Evolutionary conservation across 208 protist species (phyloP).

Genomic region (Trypanosomatidae sp.): DNA sequence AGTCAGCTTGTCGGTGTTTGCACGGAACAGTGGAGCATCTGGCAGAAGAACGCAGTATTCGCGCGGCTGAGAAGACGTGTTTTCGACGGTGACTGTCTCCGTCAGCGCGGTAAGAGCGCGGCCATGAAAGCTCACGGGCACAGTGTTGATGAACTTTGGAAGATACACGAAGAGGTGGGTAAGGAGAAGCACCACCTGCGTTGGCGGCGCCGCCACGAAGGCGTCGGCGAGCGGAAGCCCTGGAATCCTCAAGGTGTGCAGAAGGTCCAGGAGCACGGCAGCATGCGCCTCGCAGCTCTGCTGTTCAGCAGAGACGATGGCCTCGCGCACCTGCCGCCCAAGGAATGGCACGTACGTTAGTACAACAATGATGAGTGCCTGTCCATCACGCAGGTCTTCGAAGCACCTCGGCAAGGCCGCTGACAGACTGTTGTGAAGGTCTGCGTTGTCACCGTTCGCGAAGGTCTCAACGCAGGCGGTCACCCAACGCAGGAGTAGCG

Average conservation of each 20-base stretch:
- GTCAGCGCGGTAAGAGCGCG: slow-evolving; percentile 73
- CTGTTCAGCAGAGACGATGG: neutral
- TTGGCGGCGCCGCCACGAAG: slow-evolving; percentile 48
- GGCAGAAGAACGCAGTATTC: slow-evolving; percentile 76
- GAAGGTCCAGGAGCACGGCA: slow-evolving; percentile 39
- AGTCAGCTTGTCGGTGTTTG: slow-evolving; percentile 53
- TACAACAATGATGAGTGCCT: slow-evolving; percentile 64
- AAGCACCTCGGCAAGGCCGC: slow-evolving; percentile 30
- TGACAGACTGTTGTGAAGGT: slow-evolving; percentile 8
- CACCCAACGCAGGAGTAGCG: slow-evolving; percentile 83
- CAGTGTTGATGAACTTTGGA: slow-evolving; percentile 61
- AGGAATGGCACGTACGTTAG: slow-evolving; percentile 69
- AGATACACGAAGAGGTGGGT: slow-evolving; percentile 82
- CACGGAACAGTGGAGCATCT: slow-evolving; percentile 58
- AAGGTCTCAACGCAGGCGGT: slow-evolving; percentile 34
- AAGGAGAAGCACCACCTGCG: slow-evolving; percentile 77
- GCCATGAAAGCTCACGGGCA: slow-evolving; percentile 76
- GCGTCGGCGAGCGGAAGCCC: slow-evolving; percentile 36
- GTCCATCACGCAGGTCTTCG: slow-evolving; percentile 75
- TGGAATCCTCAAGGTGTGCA: slow-evolving; percentile 53
- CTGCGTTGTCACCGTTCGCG: slow-evolving; percentile 12
- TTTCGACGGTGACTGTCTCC: slow-evolving; percentile 80
- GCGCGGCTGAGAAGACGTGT: slow-evolving; percentile 58
- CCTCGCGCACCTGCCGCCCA: slow-evolving; percentile 22
- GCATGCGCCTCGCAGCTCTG: slow-evolving; percentile 36